A percentile compares a stretch with the other conserved stretches of the same genome.
These are phyloP conservation scores for Aspergillus aculeatinus DNA, from an alignment of 2,329 filamentous ascomycete genomes.

Conservation along the genomic window DNA sequence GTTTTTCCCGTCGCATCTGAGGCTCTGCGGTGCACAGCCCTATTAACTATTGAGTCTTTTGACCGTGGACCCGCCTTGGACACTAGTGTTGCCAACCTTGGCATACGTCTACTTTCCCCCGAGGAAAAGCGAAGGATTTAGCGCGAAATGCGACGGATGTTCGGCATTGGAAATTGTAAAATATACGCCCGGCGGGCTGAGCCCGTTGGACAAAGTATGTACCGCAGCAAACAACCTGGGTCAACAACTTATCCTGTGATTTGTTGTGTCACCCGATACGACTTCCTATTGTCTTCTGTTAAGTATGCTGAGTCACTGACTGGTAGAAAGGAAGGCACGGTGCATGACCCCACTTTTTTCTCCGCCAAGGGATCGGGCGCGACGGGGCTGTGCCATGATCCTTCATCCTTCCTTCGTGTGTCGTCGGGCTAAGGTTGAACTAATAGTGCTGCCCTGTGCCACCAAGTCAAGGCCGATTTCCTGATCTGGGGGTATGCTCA, in stretches of 20 bases:
- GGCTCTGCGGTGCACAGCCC: not conserved
- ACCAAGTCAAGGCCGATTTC: not conserved
- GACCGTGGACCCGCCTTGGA: not conserved
- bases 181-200: not conserved
- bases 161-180: not conserved
- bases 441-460: not conserved
- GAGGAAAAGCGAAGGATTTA: not conserved
- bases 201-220: not conserved
- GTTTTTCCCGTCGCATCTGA: not conserved
- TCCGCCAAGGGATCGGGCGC: conserved; percentile 13
- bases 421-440: not conserved
- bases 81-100: not conserved
- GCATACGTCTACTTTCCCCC: not conserved
- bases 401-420: not conserved
- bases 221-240: not conserved
- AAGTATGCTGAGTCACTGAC: not conserved
- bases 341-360: not conserved
- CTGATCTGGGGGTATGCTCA: not conserved
- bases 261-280: not conserved
- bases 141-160: not conserved
- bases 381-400: conserved; percentile 16
- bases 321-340: not conserved
- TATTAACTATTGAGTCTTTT: not conserved
- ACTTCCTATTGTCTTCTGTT: not conserved
- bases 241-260: not conserved